A percentile compares a stretch with the other conserved stretches of the same genome.
Evolutionary conservation across 495 filamentous ascomycete genomes (phyloP).

Genomic region (Penicillium angulare): DNA sequence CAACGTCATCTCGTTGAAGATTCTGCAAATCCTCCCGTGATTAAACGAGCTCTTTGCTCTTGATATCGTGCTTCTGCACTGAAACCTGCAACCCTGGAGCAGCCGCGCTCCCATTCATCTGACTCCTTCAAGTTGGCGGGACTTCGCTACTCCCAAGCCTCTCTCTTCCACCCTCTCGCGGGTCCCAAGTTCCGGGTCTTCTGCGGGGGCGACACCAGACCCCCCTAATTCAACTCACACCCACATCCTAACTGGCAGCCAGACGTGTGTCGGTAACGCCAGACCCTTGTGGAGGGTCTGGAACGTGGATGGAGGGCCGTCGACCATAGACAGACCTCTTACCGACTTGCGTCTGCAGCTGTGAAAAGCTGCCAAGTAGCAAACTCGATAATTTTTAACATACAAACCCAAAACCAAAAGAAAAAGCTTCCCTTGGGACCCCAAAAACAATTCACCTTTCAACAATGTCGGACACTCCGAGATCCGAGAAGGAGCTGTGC

Average conservation of each 20-base stretch:
- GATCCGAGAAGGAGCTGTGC: constrained; percentile 55
- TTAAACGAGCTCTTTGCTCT: constrained; percentile 17
- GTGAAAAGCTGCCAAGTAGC: constrained; percentile 21
- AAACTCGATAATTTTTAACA: neutral
- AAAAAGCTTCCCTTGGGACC: neutral
- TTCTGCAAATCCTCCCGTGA: constrained; percentile 7
- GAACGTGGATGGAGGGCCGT: constrained; percentile 44
- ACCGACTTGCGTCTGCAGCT: constrained; percentile 33
- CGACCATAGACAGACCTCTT: constrained; percentile 31
- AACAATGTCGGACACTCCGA: constrained; percentile 62
- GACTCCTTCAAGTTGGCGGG: constrained; percentile 97
- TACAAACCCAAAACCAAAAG: constrained; percentile 8
- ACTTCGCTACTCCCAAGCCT: constrained; percentile 69
- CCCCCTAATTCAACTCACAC: constrained; percentile 79
- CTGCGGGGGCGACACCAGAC: constrained; percentile 93
- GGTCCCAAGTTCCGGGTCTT: constrained; percentile 90
- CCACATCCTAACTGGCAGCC: constrained; percentile 31
- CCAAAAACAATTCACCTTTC: neutral
- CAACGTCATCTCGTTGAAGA: constrained; percentile 4
- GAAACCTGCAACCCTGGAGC: constrained; percentile 34
- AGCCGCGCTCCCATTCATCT: constrained; percentile 29
- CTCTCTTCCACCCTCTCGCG: constrained; percentile 87
- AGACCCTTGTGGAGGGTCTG: constrained; percentile 51
- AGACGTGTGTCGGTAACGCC: constrained; percentile 43
- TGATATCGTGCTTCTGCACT: neutral